phyloP scores from a whole-genome alignment of 2,329 filamentous ascomycete genomes.

The Diaporthe caulivora region DNA sequence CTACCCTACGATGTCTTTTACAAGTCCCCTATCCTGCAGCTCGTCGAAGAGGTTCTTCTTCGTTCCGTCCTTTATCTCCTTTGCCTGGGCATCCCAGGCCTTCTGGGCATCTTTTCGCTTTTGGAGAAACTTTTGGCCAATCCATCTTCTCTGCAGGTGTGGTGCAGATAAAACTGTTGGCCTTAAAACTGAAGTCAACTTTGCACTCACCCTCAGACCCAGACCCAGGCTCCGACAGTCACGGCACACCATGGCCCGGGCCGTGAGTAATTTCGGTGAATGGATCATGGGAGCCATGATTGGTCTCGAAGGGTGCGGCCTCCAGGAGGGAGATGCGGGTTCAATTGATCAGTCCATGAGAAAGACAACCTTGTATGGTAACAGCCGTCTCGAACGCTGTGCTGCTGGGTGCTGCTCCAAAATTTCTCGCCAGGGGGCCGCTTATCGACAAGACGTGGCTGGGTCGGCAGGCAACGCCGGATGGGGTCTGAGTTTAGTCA shows the following conservation, averaged over 20 bases:
- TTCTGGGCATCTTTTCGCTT: conserved; percentile 58
- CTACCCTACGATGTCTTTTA: conserved; percentile 82
- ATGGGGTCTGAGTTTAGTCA: neutral
- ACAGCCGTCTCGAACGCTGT: neutral
- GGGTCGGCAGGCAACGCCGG: conserved; percentile 31
- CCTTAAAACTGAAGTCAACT: neutral
- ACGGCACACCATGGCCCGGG: conserved; percentile 33
- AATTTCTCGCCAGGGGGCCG: conserved; percentile 5
- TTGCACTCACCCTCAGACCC: neutral
- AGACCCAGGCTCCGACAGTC: conserved; percentile 13
- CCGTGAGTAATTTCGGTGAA: conserved; percentile 42
- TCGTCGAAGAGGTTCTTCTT: conserved; percentile 69
- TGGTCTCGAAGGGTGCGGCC: neutral
- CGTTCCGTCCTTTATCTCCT: conserved; percentile 63
- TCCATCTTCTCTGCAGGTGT: conserved; percentile 48
- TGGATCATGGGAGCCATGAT: conserved; percentile 47
- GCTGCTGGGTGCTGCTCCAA: conserved; percentile 5
- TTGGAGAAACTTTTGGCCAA: conserved; percentile 56
- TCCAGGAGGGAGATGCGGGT: neutral
- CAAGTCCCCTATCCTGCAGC: conserved; percentile 77
- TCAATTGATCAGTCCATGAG: conserved; percentile 18
- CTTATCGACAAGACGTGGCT: conserved; percentile 29
- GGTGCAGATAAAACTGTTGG: neutral
- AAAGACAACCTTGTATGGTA: neutral
- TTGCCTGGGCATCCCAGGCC: conserved; percentile 62